phyloP scores from a whole-genome alignment of 495 filamentous ascomycete genomes.

The Podospora tetraspora region DNA sequence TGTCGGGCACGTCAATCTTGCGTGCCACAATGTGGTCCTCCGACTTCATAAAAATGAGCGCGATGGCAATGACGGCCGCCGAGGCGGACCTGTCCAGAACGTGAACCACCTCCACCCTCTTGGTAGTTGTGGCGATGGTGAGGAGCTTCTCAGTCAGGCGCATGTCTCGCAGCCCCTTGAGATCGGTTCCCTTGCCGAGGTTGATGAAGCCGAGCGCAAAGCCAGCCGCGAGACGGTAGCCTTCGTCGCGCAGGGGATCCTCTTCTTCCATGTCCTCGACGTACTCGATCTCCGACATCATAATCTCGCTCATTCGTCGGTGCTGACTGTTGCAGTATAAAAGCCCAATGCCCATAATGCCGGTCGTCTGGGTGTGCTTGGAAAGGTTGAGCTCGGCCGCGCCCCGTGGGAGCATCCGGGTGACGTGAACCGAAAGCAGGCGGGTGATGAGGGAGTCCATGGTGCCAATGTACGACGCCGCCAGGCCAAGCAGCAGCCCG shows the following conservation, averaged over 20 bases:
- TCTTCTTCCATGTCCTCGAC: constrained; percentile 61
- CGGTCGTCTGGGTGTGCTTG: constrained; percentile 88
- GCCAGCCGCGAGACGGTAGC: constrained; percentile 88
- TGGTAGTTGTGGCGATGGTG: constrained; percentile 75
- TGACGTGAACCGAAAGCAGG: constrained; percentile 96
- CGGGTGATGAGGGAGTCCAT: constrained; percentile 94
- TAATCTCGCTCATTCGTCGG: constrained; percentile 96
- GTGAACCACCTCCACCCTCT: constrained; percentile 83
- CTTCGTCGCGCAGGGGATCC: constrained; percentile 85
- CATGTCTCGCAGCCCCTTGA: constrained; percentile 92
- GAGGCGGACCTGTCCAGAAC: constrained; percentile 88
- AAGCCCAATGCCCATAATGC: constrained; percentile 94
- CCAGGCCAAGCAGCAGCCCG: constrained; percentile 83
- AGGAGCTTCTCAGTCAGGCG: constrained; percentile 82
- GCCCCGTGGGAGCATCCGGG: constrained; percentile 82
- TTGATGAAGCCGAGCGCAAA: constrained; percentile 95
- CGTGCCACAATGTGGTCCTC: constrained; percentile 81
- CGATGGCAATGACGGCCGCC: constrained; percentile 79
- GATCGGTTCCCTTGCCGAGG: constrained; percentile 78
- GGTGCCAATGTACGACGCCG: constrained; percentile 88
- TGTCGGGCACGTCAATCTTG: constrained; percentile 90
- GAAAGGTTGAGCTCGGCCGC: constrained; percentile 93
- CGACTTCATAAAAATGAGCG: constrained; percentile 97
- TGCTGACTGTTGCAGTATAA: constrained; percentile 95
- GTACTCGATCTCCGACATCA: constrained; percentile 94